phyloP scores from a whole-genome alignment of 2,329 filamentous ascomycete genomes.

The Teratosphaeria viscida region DNA sequence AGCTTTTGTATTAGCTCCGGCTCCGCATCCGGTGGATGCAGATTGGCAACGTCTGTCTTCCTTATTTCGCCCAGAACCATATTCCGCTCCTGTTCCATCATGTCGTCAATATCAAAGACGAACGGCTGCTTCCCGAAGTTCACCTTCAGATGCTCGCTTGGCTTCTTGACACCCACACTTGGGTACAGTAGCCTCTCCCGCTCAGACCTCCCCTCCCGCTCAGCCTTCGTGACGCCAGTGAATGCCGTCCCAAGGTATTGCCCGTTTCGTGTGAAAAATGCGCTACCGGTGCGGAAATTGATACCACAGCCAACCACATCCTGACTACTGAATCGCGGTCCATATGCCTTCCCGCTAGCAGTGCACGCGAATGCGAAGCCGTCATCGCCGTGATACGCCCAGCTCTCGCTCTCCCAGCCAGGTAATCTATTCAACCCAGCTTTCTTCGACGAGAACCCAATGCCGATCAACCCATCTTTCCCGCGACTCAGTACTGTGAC shows the following conservation, averaged over 20 bases:
- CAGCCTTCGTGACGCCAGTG: slow-evolving; percentile 48
- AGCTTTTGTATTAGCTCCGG: slow-evolving; percentile 71
- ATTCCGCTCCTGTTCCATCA: slow-evolving; percentile 60
- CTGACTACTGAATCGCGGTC: slow-evolving; percentile 47
- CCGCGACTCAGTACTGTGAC: slow-evolving; percentile 55
- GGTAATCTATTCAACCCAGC: slow-evolving; percentile 51
- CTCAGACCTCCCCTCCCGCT: slow-evolving; percentile 37
- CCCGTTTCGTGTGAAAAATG: slow-evolving; percentile 59
- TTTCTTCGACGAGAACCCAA: slow-evolving; percentile 52
- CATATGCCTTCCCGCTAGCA: slow-evolving; percentile 47
- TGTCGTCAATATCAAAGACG: slow-evolving; percentile 78
- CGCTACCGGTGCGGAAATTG: slow-evolving; percentile 50
- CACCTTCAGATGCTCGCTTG: slow-evolving; percentile 46
- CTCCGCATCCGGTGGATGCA: slow-evolving; percentile 59
- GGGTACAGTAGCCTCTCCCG: slow-evolving; percentile 43
- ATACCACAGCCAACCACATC: slow-evolving; percentile 56
- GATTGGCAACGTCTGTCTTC: slow-evolving; percentile 43
- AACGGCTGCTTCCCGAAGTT: slow-evolving; percentile 66
- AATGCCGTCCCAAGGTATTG: slow-evolving; percentile 56
- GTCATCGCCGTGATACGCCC: slow-evolving; percentile 58
- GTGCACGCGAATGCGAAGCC: slow-evolving; percentile 52
- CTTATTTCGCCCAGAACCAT: slow-evolving; percentile 53
- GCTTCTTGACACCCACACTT: slow-evolving; percentile 56
- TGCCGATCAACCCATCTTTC: slow-evolving; percentile 49
- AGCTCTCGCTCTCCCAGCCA: slow-evolving; percentile 56